phyloP scores from a whole-genome alignment of 2,329 filamentous ascomycete genomes.

The Hypomyces perniciosus region DNA sequence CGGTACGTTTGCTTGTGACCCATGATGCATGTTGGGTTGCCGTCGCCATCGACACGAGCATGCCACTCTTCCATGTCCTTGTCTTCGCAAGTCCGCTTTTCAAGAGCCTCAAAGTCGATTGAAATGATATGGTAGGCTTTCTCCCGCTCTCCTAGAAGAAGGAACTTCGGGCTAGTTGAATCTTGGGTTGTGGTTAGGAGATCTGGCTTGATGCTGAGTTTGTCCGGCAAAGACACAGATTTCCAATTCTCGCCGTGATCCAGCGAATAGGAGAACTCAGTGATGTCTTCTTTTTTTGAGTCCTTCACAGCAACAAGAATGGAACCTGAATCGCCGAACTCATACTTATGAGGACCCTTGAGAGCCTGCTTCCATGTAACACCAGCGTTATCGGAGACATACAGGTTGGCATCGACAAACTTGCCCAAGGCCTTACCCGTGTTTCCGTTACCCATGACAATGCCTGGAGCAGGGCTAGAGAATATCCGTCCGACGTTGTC shows the following conservation, averaged over 20 bases:
- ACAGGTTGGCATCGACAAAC: conserved; percentile 72
- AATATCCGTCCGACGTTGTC: conserved; percentile 81
- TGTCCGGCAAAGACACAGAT: conserved; percentile 59
- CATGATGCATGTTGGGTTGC: conserved; percentile 85
- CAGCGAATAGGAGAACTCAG: conserved; percentile 67
- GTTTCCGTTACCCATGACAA: conserved; percentile 93
- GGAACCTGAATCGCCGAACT: conserved; percentile 90
- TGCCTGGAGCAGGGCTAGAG: conserved; percentile 85
- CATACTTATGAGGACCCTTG: conserved; percentile 85
- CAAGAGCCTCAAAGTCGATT: conserved; percentile 76
- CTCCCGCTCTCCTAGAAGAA: conserved; percentile 62
- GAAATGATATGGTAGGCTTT: conserved; percentile 60
- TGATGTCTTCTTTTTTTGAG: conserved; percentile 54
- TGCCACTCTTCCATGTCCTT: conserved; percentile 84
- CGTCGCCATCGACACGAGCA: conserved; percentile 73
- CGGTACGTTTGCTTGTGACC: conserved; percentile 85
- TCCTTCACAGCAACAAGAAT: conserved; percentile 79
- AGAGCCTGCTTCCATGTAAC: conserved; percentile 72
- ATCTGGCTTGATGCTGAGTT: conserved; percentile 61
- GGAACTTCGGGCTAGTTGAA: conserved; percentile 86
- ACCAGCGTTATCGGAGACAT: conserved; percentile 86
- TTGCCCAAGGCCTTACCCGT: conserved; percentile 66
- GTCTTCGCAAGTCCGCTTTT: conserved; percentile 71
- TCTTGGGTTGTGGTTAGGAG: conserved; percentile 84
- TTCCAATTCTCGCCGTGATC: conserved; percentile 87